Conservation (phyloP, 2,329 filamentous ascomycete species). For the Zymoseptoria brevis region DNA sequence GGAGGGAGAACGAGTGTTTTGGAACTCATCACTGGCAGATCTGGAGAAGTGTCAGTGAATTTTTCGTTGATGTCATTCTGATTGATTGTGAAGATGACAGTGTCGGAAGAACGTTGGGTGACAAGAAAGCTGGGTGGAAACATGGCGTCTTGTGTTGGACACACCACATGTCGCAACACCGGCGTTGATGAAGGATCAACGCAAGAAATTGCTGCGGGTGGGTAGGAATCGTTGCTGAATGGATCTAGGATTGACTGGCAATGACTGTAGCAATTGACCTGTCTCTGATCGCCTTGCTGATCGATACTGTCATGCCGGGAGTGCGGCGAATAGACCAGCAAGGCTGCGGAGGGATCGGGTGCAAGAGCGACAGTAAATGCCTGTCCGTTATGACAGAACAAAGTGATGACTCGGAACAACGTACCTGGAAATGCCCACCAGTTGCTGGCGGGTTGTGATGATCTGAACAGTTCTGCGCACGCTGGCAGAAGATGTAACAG, state of each 20-base stretch:
- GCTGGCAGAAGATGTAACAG: neutral
- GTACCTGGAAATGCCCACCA: neutral
- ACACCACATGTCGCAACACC: neutral
- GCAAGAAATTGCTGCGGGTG: neutral
- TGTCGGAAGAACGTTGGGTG: neutral
- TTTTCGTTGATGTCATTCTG: neutral
- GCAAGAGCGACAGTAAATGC: neutral
- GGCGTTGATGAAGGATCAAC: neutral
- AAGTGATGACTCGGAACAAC: neutral
- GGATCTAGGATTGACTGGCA: neutral
- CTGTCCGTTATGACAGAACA: neutral
- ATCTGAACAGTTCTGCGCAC: neutral
- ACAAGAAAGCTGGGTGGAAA: constrained; percentile 1
- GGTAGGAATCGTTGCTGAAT: neutral
- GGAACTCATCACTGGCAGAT: constrained; percentile 5
- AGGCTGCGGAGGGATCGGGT: neutral
- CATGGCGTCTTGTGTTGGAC: constrained; percentile 1
- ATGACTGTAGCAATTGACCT: neutral
- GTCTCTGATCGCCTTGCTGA: neutral
- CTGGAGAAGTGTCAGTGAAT: constrained; percentile 3
- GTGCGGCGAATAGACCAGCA: neutral
- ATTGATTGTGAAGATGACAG: neutral
- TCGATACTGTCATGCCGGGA: neutral
- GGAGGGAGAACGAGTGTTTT: constrained; percentile 4
- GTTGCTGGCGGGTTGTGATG: neutral